These are phyloP conservation scores for Fragaria vesca DNA, from an alignment of 306 rosid species.

Conservation along the genomic window DNA sequence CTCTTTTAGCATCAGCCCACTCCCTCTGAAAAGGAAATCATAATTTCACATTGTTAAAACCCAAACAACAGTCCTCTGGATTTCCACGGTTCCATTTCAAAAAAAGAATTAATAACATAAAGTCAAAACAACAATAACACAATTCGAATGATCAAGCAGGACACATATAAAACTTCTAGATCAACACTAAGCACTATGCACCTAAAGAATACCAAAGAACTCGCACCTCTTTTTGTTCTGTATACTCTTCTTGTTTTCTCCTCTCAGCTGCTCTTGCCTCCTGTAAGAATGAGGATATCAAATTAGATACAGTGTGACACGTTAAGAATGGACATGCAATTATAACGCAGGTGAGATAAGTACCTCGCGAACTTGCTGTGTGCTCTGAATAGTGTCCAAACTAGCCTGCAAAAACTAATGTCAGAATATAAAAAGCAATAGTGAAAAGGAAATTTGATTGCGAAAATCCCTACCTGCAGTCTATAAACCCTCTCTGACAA, in stretches of 20 bases:
- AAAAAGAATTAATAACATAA: neutral
- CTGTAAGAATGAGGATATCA: conserved; percentile 31
- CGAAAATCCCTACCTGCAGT: conserved; percentile 62
- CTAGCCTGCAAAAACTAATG: conserved; percentile 57
- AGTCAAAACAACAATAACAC: neutral
- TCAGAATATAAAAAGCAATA: conserved; percentile 32
- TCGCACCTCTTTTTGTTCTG: conserved; percentile 68
- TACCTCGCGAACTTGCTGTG: conserved; percentile 87
- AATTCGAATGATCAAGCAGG: neutral
- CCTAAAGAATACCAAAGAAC: neutral
- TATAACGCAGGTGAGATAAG: conserved; percentile 13
- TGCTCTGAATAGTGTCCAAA: conserved; percentile 78
- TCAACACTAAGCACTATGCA: neutral
- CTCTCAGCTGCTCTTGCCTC: conserved; percentile 90
- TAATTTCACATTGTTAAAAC: neutral
- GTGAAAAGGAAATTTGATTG: neutral
- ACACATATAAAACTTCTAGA: neutral
- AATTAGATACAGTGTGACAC: neutral
- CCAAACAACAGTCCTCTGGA: neutral
- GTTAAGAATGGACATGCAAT: no score
- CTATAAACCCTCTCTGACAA: conserved; percentile 83
- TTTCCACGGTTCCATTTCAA: conserved; percentile 1
- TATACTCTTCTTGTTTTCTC: conserved; percentile 74
- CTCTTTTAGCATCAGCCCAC: conserved; percentile 95
- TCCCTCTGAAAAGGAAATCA: conserved; percentile 55